Conservation (phyloP, 352 stramenopile genomes). For the Peronospora farinosa region DNA sequence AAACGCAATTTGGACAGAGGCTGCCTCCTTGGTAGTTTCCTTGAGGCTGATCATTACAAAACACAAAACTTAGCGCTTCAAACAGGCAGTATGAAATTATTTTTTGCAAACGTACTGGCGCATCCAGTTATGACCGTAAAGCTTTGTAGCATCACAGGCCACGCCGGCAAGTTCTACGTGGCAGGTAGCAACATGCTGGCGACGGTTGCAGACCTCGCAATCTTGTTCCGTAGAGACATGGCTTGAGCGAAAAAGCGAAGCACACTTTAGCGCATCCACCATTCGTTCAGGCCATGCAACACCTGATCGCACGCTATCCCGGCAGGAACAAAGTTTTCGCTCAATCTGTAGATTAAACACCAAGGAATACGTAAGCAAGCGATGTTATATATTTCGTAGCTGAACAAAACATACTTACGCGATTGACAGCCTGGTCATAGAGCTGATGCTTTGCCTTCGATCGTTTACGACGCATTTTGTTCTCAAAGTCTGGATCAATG, state of each 20-base stretch:
- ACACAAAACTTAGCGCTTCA: conserved; percentile 1
- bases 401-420: conserved; percentile 36
- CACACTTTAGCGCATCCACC: conserved; percentile 42
- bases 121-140: conserved; percentile 72
- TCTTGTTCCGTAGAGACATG: conserved; percentile 32
- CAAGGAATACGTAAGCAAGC: conserved; percentile 1
- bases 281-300: conserved; percentile 68
- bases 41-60: conserved; percentile 30
- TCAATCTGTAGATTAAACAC: conserved; percentile 46
- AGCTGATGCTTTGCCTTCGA: conserved; percentile 38
- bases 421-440: conserved; percentile 46
- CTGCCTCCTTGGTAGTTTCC: conserved; percentile 24
- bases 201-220: conserved; percentile 72
- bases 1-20: conserved; percentile 34
- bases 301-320: conserved; percentile 57
- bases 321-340: conserved; percentile 58
- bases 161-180: conserved; percentile 54
- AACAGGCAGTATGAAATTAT: neutral
- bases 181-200: conserved; percentile 55
- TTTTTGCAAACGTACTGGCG: conserved; percentile 22
- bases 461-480: conserved; percentile 39
- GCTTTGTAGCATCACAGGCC: conserved; percentile 48
- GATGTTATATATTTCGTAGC: neutral
- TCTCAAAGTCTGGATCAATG: conserved; percentile 51
- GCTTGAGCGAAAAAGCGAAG: conserved; percentile 35